These are phyloP conservation scores for Phytophthora megakarya DNA, from an alignment of 352 stramenopile species.

Conservation along the genomic window DNA sequence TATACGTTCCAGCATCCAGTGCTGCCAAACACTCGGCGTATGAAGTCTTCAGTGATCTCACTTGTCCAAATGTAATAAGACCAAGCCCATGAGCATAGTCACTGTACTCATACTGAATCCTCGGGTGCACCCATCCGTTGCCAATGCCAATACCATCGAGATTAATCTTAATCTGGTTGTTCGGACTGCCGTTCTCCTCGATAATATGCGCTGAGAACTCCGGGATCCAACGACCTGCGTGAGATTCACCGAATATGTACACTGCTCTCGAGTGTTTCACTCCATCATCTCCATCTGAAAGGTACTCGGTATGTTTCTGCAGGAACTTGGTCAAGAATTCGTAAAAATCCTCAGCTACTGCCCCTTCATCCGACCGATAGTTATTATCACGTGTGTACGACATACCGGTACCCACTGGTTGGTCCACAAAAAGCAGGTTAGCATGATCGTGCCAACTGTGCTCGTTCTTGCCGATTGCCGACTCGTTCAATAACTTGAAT, in stretches of 20 bases:
- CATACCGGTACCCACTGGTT: constrained; percentile 83
- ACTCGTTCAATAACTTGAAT: constrained; percentile 60
- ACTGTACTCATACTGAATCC: constrained; percentile 96
- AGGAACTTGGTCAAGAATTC: constrained; percentile 94
- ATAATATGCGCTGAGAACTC: constrained; percentile 95
- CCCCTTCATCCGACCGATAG: constrained; percentile 51
- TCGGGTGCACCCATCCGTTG: constrained; percentile 97
- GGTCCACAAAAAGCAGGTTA: constrained; percentile 87
- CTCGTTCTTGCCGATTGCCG: constrained; percentile 64
- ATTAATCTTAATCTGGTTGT: constrained; percentile 50
- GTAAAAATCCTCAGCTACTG: constrained; percentile 89
- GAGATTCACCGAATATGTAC: constrained; percentile 96
- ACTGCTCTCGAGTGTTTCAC: constrained; percentile 69
- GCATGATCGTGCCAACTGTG: constrained; percentile 77
- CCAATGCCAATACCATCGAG: constrained; percentile 94
- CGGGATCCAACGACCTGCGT: constrained; percentile 98
- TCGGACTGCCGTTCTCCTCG: constrained; percentile 69
- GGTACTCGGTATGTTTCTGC: constrained; percentile 78
- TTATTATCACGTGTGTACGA: constrained; percentile 65
- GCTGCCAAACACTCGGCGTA: constrained; percentile 73
- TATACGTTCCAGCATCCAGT: constrained; percentile 79
- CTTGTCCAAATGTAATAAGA: constrained; percentile 86
- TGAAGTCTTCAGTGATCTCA: constrained; percentile 62
- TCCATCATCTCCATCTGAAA: constrained; percentile 48
- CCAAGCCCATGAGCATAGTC: constrained; percentile 93